phyloP scores from a whole-genome alignment of 768 basidiomycete genomes.

The Collybia mongolica region DNA sequence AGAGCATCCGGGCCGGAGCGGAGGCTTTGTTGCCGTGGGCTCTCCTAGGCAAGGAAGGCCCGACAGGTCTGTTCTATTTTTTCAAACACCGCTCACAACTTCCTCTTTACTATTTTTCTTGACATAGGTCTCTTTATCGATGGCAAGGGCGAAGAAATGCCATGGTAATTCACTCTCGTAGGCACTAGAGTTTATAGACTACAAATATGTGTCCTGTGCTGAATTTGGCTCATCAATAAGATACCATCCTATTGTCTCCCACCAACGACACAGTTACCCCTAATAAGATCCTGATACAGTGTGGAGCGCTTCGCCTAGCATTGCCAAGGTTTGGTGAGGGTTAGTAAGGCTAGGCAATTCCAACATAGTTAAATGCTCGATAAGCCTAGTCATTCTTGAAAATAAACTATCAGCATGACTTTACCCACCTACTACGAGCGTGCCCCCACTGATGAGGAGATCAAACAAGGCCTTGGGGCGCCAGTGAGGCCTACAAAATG shows the following conservation, averaged over 20 bases:
- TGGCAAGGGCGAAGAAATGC: constrained; percentile 27
- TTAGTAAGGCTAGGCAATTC: not conserved
- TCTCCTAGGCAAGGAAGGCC: constrained; percentile 36
- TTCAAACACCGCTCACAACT: not conserved
- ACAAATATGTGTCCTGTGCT: not conserved
- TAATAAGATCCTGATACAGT: too few relatives aligned
- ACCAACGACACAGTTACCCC: too few relatives aligned
- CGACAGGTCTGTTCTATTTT: constrained; percentile 27
- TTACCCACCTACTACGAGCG: constrained; percentile 9
- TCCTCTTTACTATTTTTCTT: not conserved
- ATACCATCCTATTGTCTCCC: too few relatives aligned
- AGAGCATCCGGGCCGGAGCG: constrained; percentile 33
- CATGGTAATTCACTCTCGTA: constrained; percentile 3
- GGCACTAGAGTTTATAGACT: not conserved
- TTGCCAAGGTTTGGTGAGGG: not conserved
- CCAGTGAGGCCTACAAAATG: not conserved
- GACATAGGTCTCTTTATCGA: constrained; percentile 29
- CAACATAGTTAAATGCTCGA: not conserved
- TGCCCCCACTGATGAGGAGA: not conserved
- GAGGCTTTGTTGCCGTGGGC: constrained; percentile 36
- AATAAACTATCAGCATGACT: constrained; percentile 4
- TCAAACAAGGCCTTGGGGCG: not conserved
- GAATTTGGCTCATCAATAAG: not conserved
- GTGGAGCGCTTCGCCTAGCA: too few relatives aligned
- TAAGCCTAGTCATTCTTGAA: not conserved